Conservation (phyloP, 768 basidiomycete species). For the Coprinopsis strossmayeri region DNA sequence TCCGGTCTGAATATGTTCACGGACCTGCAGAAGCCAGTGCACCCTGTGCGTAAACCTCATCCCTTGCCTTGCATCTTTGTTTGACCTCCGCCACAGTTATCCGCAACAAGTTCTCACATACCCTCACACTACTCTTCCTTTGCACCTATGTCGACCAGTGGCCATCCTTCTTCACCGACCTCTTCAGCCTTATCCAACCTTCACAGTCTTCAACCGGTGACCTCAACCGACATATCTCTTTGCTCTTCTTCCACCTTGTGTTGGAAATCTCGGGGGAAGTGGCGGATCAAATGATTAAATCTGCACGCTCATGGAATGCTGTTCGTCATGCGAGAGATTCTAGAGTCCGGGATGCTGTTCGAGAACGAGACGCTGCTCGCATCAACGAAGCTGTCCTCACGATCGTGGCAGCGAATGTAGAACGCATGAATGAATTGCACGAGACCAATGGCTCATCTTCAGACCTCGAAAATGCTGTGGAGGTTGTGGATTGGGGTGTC, state of each 20-base stretch:
- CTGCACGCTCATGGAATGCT: conserved; percentile 66
- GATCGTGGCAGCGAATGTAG: conserved; percentile 66
- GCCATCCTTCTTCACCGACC: conserved; percentile 77
- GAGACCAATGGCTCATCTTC: conserved; percentile 21
- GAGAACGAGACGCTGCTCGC: conserved; percentile 79
- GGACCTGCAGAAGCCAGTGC: conserved; percentile 80
- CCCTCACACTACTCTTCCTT: conserved; percentile 82
- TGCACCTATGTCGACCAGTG: conserved; percentile 82
- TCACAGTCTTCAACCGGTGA: conserved; percentile 47
- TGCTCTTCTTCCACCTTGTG: conserved; percentile 87
- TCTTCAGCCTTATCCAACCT: conserved; percentile 67
- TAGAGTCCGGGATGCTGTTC: conserved; percentile 81
- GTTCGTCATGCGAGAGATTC: conserved; percentile 76
- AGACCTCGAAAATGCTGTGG: conserved; percentile 54
- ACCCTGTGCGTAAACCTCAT: conserved; percentile 53
- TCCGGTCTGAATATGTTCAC: conserved; percentile 82
- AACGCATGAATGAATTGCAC: conserved; percentile 43
- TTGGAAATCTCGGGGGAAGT: conserved; percentile 96
- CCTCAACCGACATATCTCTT: conserved; percentile 79
- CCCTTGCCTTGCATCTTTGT: conserved; percentile 1
- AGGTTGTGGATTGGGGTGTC: conserved; percentile 90
- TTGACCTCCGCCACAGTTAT: conserved; percentile 40
- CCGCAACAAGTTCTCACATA: conserved; percentile 93
- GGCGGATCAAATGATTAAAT: conserved; percentile 91
- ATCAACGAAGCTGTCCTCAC: conserved; percentile 87